Conservation (phyloP, 306 rosid species). For the Mimosa pudica region DNA sequence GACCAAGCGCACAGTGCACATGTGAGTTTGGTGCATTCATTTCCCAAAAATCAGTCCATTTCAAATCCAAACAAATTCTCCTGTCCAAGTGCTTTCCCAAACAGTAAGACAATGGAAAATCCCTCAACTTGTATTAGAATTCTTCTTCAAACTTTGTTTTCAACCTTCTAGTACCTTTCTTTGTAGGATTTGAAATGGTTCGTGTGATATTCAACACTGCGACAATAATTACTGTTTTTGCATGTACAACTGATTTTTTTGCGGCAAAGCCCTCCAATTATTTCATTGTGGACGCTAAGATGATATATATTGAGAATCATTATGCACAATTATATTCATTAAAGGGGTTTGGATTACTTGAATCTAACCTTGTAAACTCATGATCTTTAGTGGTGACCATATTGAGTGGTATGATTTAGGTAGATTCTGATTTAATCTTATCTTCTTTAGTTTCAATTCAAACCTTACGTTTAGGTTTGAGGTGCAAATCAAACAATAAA, state of each 20-base stretch:
- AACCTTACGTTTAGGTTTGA: neutral
- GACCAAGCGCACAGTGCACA: slow-evolving; percentile 56
- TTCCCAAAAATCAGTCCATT: slow-evolving; percentile 43
- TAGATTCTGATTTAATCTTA: neutral
- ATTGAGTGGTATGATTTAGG: neutral
- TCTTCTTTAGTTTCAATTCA: neutral
- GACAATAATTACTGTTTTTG: neutral
- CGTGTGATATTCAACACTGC: slow-evolving; percentile 24
- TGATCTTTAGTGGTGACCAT: neutral
- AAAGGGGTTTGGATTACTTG: neutral
- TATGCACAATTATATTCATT: neutral
- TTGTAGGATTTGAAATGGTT: slow-evolving; percentile 14
- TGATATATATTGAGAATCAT: neutral
- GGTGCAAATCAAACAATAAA: neutral
- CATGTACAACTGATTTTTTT: neutral
- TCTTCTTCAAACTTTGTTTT: slow-evolving; percentile 12
- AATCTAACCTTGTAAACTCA: neutral
- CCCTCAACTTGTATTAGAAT: slow-evolving; percentile 30
- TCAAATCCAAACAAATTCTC: slow-evolving; percentile 38
- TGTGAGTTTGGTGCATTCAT: slow-evolving; percentile 53
- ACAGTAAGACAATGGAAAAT: slow-evolving; percentile 16
- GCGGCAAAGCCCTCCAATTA: neutral
- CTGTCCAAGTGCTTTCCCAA: slow-evolving; percentile 31
- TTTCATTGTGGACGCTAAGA: neutral
- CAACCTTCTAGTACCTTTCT: slow-evolving; percentile 13